Base-by-base conservation (phyloP, 2,329 filamentous ascomycete species). In the Ciborinia camelliae region DNA sequence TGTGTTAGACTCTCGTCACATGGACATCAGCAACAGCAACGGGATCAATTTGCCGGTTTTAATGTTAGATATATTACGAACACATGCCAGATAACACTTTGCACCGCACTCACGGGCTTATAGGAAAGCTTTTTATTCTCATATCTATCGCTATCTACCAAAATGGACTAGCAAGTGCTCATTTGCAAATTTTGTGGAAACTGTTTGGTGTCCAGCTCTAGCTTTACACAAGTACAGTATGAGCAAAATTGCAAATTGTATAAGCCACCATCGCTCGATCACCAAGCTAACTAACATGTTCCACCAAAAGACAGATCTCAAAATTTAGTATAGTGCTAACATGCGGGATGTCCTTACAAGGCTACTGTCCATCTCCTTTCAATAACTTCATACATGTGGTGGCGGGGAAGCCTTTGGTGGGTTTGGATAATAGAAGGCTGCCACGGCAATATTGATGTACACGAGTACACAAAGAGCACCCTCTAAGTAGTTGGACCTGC, bases 401-500 rank as follows among this genome's bases (percentile, higher is more conserved):
- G 55, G 45, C 23, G 23, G n/a, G 8, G 12, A 2, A 10, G 47
- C 41, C 23, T 59, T 59, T 59, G 55, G 55, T 12, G 62, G 78
- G 65, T 83, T 81, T 3, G 84, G 84, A 68, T 83, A 86, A 71
- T 82, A 85, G 68, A 77, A 84, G 1, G 84, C 83, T 1, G 83
- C 84, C 1, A 84, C 82, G 14, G 84, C 84, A 69, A 88, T 85
- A 37, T 83, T 82, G 52, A 86, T 73, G 70, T 87, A 88, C 6
- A 87, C 80, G 53, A 90, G 83, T 23, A 97, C 85, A 69, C 91
- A 91, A 23, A 97, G 82, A 30, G 86, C 84, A 2, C 93, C 93
- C 76, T 97, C 93, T 5, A 97, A 83, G 73, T 96, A 97, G 74
- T 97, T 96, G 67, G 87, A 91, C 81, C 95, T 94, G 70, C 91